phyloP scores from a whole-genome alignment of 2,329 filamentous ascomycete genomes.

The Arthroderma sp. region DNA sequence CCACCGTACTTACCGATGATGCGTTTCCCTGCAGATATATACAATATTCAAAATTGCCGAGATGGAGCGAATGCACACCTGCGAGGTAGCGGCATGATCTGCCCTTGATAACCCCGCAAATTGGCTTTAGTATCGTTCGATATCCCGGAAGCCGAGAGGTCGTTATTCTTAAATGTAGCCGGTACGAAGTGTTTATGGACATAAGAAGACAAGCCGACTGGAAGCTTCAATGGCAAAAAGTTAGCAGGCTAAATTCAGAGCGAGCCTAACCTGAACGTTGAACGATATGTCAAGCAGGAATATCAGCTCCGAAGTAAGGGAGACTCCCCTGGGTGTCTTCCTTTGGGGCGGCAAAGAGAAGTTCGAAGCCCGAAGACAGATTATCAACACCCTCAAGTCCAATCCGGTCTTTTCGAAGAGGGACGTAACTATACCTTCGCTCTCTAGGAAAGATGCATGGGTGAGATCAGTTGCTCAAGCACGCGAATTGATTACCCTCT shows the following conservation, averaged over 20 bases:
- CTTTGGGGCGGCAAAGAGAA: conserved; percentile 15
- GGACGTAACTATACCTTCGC: conserved; percentile 9
- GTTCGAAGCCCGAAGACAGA: conserved; percentile 12
- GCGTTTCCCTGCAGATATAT: too few species aligned
- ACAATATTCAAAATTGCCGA: too few species aligned
- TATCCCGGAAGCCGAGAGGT: too few species aligned
- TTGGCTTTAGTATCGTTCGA: too few species aligned
- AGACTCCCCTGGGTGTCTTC: conserved; percentile 12
- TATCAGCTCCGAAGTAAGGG: conserved; percentile 10
- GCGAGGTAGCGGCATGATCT: too few species aligned
- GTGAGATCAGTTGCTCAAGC: conserved; percentile 12
- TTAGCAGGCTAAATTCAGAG: background rate
- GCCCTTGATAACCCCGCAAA: too few species aligned
- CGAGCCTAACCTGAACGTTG: background rate
- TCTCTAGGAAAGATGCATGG: conserved; percentile 16
- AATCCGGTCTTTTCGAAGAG: conserved; percentile 14
- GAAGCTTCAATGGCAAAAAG: too few species aligned
- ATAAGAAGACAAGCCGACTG: too few species aligned
- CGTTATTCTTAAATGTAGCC: too few species aligned
- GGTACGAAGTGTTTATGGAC: too few species aligned
- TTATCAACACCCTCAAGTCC: conserved; percentile 9
- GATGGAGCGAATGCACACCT: too few species aligned
- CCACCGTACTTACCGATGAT: too few species aligned
- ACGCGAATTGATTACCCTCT: conserved; percentile 12
- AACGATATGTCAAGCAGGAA: conserved; percentile 7